A percentile compares a stretch with the other conserved stretches of the same genome.
phyloP scores from a whole-genome alignment of 345 rosid species.

The Camelina hispida region DNA sequence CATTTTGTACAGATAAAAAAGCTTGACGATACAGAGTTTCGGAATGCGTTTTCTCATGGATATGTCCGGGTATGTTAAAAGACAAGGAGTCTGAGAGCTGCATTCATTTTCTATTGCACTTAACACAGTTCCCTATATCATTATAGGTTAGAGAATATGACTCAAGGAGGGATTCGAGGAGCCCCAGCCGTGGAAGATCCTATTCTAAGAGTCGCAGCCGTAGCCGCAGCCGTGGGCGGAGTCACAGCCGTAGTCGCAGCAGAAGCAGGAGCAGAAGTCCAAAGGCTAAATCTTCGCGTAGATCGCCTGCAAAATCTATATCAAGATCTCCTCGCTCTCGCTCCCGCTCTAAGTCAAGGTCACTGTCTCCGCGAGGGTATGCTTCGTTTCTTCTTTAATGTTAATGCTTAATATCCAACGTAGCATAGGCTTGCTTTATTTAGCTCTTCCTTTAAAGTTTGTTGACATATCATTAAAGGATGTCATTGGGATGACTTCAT shows the following conservation, averaged over 20 bases:
- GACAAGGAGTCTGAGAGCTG: slow-evolving; percentile 4
- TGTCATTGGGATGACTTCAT: slow-evolving; percentile 17
- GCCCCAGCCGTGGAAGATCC: slow-evolving; percentile 80
- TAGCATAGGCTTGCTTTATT: slow-evolving; percentile 4
- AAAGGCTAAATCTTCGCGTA: slow-evolving; percentile 60
- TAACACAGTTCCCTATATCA: slow-evolving; percentile 23
- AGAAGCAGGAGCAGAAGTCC: slow-evolving; percentile 57
- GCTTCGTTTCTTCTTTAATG: slow-evolving; percentile 31
- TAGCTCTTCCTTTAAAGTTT: slow-evolving; percentile 28
- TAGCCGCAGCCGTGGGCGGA: slow-evolving; percentile 58
- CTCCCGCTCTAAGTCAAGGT: slow-evolving; percentile 70
- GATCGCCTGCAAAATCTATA: slow-evolving; percentile 69
- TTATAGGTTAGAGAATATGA: slow-evolving; percentile 87
- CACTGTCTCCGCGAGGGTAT: slow-evolving; percentile 75
- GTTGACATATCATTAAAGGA: background rate
- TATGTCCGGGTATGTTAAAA: slow-evolving; percentile 72
- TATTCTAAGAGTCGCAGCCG: slow-evolving; percentile 71
- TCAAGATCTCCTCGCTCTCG: slow-evolving; percentile 66
- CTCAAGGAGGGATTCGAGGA: slow-evolving; percentile 71
- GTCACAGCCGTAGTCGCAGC: slow-evolving; percentile 63
- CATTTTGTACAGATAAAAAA: slow-evolving; percentile 65
- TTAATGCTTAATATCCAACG: slow-evolving; percentile 18
- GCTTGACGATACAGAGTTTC: slow-evolving; percentile 94
- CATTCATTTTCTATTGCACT: slow-evolving; percentile 3
- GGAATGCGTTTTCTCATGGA: slow-evolving; percentile 89